These are phyloP conservation scores for Omphalotus olearius DNA, from an alignment of 1,284 basidiomycete species.

Conservation along the genomic window DNA sequence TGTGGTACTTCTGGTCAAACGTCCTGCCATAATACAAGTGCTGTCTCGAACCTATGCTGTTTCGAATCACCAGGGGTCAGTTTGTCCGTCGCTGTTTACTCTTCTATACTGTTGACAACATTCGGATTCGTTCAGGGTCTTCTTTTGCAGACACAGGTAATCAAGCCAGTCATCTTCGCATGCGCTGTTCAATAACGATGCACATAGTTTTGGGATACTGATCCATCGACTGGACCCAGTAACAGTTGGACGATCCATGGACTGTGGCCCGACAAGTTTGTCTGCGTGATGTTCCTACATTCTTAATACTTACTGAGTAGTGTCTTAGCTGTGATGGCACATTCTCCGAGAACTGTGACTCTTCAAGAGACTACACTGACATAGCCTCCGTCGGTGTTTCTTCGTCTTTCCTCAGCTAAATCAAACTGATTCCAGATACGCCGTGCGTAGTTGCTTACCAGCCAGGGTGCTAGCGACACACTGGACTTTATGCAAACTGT, in stretches of 20 bases:
- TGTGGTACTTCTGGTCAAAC: conserved; percentile 36
- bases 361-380: conserved; percentile 54
- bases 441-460: conserved; percentile 45
- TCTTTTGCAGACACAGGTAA: conserved; percentile 59
- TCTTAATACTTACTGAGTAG: conserved; percentile 5
- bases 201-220: conserved; percentile 59
- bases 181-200: neutral
- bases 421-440: conserved; percentile 1
- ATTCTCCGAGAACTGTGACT: conserved; percentile 60
- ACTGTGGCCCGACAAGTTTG: conserved; percentile 68
- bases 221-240: conserved; percentile 58
- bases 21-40: conserved; percentile 44
- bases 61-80: conserved; percentile 48
- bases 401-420: neutral
- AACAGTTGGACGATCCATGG: conserved; percentile 78
- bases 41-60: conserved; percentile 41
- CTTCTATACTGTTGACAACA: neutral
- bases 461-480: conserved; percentile 56
- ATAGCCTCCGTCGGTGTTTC: conserved; percentile 43
- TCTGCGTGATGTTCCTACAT: conserved; percentile 7
- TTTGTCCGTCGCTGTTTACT: conserved; percentile 2
- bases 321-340: conserved; percentile 61
- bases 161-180: neutral
- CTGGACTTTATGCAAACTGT: conserved; percentile 66
- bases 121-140: conserved; percentile 40